Base-by-base conservation (phyloP, 768 basidiomycete species). In the Amanita brunnescens region DNA sequence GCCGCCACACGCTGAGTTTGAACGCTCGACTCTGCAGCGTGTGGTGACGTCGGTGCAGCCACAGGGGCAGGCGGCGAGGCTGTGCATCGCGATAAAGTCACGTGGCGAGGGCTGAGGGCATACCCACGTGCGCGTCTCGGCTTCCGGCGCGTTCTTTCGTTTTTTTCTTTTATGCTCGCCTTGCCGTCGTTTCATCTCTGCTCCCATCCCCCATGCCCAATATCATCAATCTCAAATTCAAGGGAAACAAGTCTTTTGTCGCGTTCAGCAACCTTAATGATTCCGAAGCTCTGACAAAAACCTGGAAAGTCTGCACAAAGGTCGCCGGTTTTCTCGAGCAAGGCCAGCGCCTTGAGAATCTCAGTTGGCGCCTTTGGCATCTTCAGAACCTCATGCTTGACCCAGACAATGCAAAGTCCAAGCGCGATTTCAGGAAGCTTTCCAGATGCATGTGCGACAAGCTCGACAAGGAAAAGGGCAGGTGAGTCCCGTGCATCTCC, bases 211-310 rank as follows among this genome's bases (percentile, higher is more conserved):
- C 61, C 67, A 86, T 87, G 85, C 85, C 85, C 72, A 79, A 81
- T 72, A 87, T 86, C 69, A 79, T 85, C 72, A 86, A 87, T 67
- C 81, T 86, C 78, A 87, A 87, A 80, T 87, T 85, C 80, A 87
- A 87, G 74, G 87, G 90, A 70, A 92, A 92, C 81, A 92, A 91
- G 75, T 91, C 90, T 65, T 92, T 92, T 67, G 87, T 91, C 67
- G 88, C 90, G 55, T 92, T 92, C 72, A 87, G 85, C 67, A 89
- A 91, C 71, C 79, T 92, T 69, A 71, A 78, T 71, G 90, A 92
- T 71, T 74, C 79, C 48, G 90, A 92, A 65, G 78, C 87, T 52
- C 72, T 92, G 65, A 88, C 90, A 47, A 87, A 83, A 75, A 92
- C 90, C 59, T 92, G 90, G 90, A 91, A 91, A 78, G 87, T 90